Evolutionary conservation across 768 basidiomycete genomes (phyloP).

Genomic region (Mycena filopes): DNA sequence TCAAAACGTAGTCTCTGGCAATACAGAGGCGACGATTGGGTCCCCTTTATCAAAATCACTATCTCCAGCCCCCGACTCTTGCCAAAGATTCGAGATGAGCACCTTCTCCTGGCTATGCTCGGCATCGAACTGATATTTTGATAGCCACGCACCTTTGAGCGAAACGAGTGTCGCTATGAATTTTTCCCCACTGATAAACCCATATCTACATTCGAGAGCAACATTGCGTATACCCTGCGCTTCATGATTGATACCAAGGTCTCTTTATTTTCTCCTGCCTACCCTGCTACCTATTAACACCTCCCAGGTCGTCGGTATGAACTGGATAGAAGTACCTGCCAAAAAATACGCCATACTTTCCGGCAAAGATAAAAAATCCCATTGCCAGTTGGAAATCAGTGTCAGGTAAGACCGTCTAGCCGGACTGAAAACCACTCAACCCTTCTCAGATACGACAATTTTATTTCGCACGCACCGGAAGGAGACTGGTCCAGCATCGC

Average conservation of each 20-base stretch:
- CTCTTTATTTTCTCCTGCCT: conserved; percentile 14
- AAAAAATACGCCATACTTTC: conserved; percentile 80
- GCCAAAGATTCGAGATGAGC: conserved; percentile 94
- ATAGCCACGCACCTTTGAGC: conserved; percentile 73
- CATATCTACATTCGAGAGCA: conserved; percentile 89
- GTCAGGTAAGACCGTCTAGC: conserved; percentile 63
- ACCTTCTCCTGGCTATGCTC: conserved; percentile 19
- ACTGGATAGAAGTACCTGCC: conserved; percentile 95
- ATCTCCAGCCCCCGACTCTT: conserved; percentile 77
- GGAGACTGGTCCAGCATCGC: conserved; percentile 93
- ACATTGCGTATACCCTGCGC: conserved; percentile 88
- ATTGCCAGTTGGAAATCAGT: conserved; percentile 89
- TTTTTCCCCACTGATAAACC: conserved; percentile 61
- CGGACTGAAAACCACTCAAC: conserved; percentile 8
- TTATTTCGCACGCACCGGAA: conserved; percentile 93
- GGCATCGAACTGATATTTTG: conserved; percentile 31
- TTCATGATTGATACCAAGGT: conserved; percentile 99
- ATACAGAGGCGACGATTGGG: conserved; percentile 82
- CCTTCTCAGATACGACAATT: conserved; percentile 75
- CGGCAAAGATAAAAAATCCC: conserved; percentile 70
- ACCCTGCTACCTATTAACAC: conserved; percentile 2
- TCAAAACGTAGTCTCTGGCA: conserved; percentile 85
- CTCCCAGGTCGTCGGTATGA: conserved; percentile 93
- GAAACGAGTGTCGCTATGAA: conserved; percentile 75
- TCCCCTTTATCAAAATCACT: conserved; percentile 88